phyloP scores from a whole-genome alignment of 768 basidiomycete species.

The Multifurca ochricompacta region DNA sequence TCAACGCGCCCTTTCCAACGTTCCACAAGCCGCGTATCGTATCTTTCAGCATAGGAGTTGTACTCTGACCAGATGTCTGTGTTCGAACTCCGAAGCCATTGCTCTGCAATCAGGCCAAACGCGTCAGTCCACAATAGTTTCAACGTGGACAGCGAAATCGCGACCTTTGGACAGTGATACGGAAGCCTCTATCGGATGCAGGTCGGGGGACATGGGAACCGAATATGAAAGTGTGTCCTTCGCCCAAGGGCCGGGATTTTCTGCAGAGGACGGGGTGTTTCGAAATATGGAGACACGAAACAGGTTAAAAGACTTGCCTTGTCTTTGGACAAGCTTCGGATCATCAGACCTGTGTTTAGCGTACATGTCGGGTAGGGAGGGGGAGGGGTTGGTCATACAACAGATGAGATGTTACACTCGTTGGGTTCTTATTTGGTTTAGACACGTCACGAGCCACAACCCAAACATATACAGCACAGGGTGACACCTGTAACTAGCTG shows the following conservation, averaged over 20 bases:
- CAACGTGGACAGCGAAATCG: background rate
- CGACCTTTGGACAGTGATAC: background rate
- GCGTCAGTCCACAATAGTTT: background rate
- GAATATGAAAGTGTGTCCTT: background rate
- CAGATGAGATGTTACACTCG: background rate
- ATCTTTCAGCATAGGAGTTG: background rate
- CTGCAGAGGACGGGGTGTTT: background rate
- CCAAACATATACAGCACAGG: background rate
- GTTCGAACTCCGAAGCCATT: background rate
- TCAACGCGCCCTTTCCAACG: slow-evolving; percentile 6
- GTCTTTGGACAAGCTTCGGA: background rate
- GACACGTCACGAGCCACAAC: background rate
- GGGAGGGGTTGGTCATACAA: background rate
- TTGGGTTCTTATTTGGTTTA: background rate
- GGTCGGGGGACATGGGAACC: background rate
- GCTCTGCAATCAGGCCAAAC: background rate
- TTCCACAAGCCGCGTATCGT: background rate
- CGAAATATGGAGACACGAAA: background rate
- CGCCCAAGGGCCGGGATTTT: background rate
- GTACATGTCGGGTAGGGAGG: background rate
- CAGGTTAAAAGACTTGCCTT: background rate
- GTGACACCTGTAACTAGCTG: background rate
- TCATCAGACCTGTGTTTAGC: background rate
- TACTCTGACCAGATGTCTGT: slow-evolving; percentile 8
- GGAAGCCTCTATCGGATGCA: background rate